Evolutionary conservation across 805 yeast genomes (phyloP), one percentile per base, ranked within the genome.

Genomic region (Candida qinlingensis): DNA sequence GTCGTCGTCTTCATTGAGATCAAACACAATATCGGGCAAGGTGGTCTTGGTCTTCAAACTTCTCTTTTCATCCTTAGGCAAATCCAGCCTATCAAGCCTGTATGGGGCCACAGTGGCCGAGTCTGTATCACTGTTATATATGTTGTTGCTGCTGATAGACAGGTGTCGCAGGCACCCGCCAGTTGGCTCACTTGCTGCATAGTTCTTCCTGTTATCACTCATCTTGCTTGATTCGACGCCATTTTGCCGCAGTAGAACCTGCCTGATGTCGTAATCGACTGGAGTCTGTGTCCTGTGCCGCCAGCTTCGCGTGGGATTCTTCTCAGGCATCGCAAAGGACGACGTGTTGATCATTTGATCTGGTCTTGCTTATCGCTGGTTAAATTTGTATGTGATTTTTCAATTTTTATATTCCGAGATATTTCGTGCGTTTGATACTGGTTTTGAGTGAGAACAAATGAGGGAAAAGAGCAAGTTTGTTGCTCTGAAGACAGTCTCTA

Each of bases 11-110:
- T 9, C 27, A 25, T 26, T 13, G 9, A 13, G 37, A 19, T 19
- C 19, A 19, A 19, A 19, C 19, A 19, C 19, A 19, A 19, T 19
- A 19, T 19, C 19, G 3, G 19, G 19, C 19, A 19, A 19, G 3
- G 19, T 19, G 19, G 19, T 19, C 19, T 19, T 19, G 19, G 3
- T 19, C 19, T 19, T 19, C 19, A 41, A 25, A 3, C 37, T 41
- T 26, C 45, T 35, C 11, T n/a, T 35, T 10, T 42, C 45, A 10
- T 42, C 45, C 13, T 35, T 42, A 13, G 45, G 45, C 19, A 42
- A 19, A 19, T 19, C 3, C 19, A 19, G 19, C 19, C 19, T 19
- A 19, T 19, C 19, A 19, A 19, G 19, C 19, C 19, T 19, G 19
- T 19, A 19, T 19, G 19, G 19, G 19, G 19, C 19, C 11, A 8